Evolutionary conservation across 2,329 filamentous ascomycete genomes (phyloP), one percentile per base, ranked within the genome.

Genomic region (Fusarium gaditjirri): DNA sequence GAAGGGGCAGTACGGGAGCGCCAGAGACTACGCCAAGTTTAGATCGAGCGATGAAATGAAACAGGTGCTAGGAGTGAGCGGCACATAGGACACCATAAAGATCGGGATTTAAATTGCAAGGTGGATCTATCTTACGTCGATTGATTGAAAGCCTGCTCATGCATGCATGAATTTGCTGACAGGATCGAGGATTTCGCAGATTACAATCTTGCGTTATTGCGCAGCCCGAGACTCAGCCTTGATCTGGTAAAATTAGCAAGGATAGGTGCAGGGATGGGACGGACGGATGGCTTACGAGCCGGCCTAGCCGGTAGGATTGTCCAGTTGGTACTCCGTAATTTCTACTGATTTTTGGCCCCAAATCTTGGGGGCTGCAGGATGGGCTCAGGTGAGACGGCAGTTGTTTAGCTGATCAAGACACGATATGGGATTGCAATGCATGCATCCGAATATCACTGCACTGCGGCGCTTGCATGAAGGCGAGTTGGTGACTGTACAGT

Each of bases 21-120:
- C 72, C 4, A 38, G 25, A 36, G 50, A 66, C 23, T 59, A 55
- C 35, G 73, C 61, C 6, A 23, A 27, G 12, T 52, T 52, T 50
- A 53, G n/a, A 14, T 53, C 55, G 5, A 68, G 63, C 31, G 42
- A 63, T 14, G 54, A 74, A 33, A 74, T 75, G 73, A 73, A 65
- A 41, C 33, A 35, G 49, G 61, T 57, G 16, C 49, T 75, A 31
- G 64, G 61, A n/a, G 16, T 68, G 16, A 36, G 47, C n/a, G 31
- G 8, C 21, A 25, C 17, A 36, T 50, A 36, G 47, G 31, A 21
- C 31, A 12, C n/a, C 6, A 25, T 25, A 14, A 25, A n/a, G 47
- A 35, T 35, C 47, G 17, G 47, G n/a, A 35, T 35, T 25, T 14
- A 35, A 25, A 50, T 35, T 35, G 10, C 17, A 50, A 11, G n/a